A percentile compares a stretch with the other conserved stretches of the same genome.
phyloP scores from a whole-genome alignment of 73 alveolate genomes.

The Durusdinium trenchii region DNA sequence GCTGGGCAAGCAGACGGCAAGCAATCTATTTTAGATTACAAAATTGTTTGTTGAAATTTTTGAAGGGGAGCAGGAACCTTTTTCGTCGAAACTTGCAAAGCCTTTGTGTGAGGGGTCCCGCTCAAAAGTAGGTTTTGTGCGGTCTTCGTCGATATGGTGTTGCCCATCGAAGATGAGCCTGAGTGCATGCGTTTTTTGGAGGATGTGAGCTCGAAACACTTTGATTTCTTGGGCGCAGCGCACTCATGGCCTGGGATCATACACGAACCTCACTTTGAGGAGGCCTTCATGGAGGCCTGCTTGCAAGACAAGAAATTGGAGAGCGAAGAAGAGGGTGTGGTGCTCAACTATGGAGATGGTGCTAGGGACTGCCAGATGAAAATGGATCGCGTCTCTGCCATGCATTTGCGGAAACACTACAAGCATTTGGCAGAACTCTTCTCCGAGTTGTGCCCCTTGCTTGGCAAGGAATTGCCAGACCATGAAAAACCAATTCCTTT shows the following conservation, averaged over 20 bases:
- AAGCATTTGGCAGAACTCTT: background rate
- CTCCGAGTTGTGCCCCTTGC: background rate
- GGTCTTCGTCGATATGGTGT: conserved; percentile 30
- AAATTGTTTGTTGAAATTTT: too few relatives aligned
- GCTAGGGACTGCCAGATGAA: conserved; percentile 4
- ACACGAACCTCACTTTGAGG: conserved; percentile 5
- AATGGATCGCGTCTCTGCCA: background rate
- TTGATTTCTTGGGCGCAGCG: conserved; percentile 4
- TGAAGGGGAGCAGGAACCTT: too few relatives aligned
- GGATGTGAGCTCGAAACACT: background rate
- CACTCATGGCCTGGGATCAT: conserved; percentile 41
- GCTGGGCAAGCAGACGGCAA: too few relatives aligned
- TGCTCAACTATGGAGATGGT: background rate
- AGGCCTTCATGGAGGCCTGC: conserved; percentile 63
- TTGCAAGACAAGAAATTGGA: background rate
- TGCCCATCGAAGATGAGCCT: conserved; percentile 45
- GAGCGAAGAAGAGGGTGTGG: background rate
- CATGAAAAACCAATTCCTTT: background rate
- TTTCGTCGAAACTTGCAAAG: too few relatives aligned
- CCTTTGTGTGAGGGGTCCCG: too few relatives aligned
- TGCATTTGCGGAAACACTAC: background rate
- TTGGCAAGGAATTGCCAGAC: background rate
- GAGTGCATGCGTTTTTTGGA: conserved; percentile 57
- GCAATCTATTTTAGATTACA: too few relatives aligned
- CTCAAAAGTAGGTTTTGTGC: conserved; percentile 71